Evolutionary conservation across 1,284 basidiomycete genomes (phyloP).

Genomic region (Gymnopus androsaceus): DNA sequence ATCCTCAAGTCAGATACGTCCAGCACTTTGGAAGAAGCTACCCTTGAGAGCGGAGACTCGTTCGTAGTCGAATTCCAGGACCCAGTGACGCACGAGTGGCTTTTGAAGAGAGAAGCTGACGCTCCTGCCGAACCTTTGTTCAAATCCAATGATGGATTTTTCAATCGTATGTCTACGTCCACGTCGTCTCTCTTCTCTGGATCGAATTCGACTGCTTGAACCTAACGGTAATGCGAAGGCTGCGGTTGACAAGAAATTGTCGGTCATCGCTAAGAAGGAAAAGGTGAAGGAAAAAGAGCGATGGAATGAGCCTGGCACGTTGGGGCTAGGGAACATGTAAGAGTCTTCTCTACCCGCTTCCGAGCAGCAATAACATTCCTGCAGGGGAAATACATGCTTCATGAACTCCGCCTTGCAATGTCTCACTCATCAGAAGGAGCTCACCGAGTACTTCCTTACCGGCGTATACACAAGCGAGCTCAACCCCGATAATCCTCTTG

Average conservation of each 20-base stretch:
- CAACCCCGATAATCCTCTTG: conserved; percentile 93
- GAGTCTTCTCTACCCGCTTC: conserved; percentile 22
- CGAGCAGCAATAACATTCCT: conserved; percentile 5
- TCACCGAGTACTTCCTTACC: conserved; percentile 90
- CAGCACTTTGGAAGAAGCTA: conserved; percentile 58
- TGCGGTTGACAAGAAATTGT: conserved; percentile 20
- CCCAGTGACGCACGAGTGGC: conserved; percentile 50
- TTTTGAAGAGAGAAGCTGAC: conserved; percentile 33
- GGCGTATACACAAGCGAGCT: conserved; percentile 87
- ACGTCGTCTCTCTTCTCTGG: conserved; percentile 22
- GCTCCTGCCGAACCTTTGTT: conserved; percentile 46
- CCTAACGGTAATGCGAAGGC: conserved; percentile 27
- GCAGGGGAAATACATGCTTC: conserved; percentile 88
- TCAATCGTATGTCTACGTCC: conserved; percentile 43
- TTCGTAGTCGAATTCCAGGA: conserved; percentile 68
- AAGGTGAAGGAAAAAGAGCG: conserved; percentile 32
- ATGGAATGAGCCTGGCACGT: conserved; percentile 65
- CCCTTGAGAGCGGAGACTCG: conserved; percentile 58
- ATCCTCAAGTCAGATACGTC: neutral
- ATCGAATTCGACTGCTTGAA: neutral
- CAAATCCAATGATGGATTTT: conserved; percentile 57
- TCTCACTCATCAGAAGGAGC: conserved; percentile 87
- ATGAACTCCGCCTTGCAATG: conserved; percentile 95
- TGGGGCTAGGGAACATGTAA: conserved; percentile 87
- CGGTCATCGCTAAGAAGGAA: conserved; percentile 19